These are phyloP conservation scores for Krasilnikovozyma curviuscula DNA, from an alignment of 768 basidiomycete genomes.

Conservation along the genomic window DNA sequence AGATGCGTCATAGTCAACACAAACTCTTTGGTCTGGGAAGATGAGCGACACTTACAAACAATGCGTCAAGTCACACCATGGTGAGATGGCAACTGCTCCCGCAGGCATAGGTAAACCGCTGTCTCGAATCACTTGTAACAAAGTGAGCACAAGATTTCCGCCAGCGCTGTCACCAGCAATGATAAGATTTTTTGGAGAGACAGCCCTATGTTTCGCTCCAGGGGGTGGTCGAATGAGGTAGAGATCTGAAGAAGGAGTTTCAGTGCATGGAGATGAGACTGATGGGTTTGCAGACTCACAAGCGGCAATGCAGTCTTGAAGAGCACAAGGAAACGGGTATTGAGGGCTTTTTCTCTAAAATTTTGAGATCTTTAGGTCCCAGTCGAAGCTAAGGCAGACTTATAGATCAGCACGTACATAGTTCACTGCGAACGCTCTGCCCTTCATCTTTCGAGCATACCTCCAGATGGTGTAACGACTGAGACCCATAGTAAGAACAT, in stretches of 20 bases:
- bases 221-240: conserved; percentile 28
- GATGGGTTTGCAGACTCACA: background rate
- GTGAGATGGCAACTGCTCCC: conserved; percentile 73
- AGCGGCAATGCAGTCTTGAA: conserved; percentile 5
- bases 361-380: too few relatives aligned
- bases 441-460: conserved; percentile 27
- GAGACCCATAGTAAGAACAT: background rate
- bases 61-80: conserved; percentile 81
- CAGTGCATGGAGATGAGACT: conserved; percentile 8
- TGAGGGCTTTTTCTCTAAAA: conserved; percentile 22
- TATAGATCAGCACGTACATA: background rate
- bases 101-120: conserved; percentile 60
- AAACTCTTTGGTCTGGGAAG: conserved; percentile 31
- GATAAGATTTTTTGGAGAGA: conserved; percentile 63
- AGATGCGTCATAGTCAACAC: background rate
- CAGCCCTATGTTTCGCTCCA: conserved; percentile 52
- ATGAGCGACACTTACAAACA: conserved; percentile 62
- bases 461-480: conserved; percentile 26
- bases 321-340: conserved; percentile 23
- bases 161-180: conserved; percentile 86
- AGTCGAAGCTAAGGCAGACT: background rate
- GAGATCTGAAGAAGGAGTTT: conserved; percentile 20
- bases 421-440: conserved; percentile 22
- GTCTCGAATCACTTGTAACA: conserved; percentile 60
- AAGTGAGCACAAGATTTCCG: conserved; percentile 61